Evolutionary conservation across 2,329 filamentous ascomycete genomes (phyloP).

Genomic region (Sarocladiaceae sp.): DNA sequence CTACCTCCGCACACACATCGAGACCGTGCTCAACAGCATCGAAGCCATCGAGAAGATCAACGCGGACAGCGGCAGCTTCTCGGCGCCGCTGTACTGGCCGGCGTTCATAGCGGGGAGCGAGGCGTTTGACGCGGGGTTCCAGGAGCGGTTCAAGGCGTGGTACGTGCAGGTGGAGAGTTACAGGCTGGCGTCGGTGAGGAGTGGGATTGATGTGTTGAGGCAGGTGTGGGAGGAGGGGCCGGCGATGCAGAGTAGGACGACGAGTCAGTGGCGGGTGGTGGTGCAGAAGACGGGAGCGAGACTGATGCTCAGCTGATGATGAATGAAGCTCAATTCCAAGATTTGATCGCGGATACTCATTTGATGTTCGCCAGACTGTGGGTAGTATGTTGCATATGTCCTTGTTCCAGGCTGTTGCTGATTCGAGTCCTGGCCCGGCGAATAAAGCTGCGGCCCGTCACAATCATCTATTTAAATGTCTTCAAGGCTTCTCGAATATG

Average conservation of each 20-base stretch:
- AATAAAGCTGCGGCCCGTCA: no score
- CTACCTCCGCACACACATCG: slow-evolving; percentile 10
- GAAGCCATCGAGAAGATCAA: slow-evolving; percentile 13
- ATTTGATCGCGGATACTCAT: no score
- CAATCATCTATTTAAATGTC: no score
- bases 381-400: no score
- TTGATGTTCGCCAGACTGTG: no score
- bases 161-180: slow-evolving; percentile 12
- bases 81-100: slow-evolving; percentile 14
- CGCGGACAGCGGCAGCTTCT: slow-evolving; percentile 8
- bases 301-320: neutral
- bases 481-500: no score
- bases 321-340: no score
- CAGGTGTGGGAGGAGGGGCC: slow-evolving; percentile 12
- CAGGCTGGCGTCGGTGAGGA: slow-evolving; percentile 11
- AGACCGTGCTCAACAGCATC: slow-evolving; percentile 8
- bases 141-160: slow-evolving; percentile 13
- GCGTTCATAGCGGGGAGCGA: slow-evolving; percentile 13
- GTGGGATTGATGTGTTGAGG: slow-evolving; percentile 12
- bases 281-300: neutral
- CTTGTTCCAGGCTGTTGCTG: no score
- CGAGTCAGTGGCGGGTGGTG: slow-evolving; percentile 10
- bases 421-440: no score
- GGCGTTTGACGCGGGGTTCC: slow-evolving; percentile 10
- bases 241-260: neutral